Evolutionary conservation across 345 rosid genomes (phyloP).

Genomic region (Dipteronia sinensis): DNA sequence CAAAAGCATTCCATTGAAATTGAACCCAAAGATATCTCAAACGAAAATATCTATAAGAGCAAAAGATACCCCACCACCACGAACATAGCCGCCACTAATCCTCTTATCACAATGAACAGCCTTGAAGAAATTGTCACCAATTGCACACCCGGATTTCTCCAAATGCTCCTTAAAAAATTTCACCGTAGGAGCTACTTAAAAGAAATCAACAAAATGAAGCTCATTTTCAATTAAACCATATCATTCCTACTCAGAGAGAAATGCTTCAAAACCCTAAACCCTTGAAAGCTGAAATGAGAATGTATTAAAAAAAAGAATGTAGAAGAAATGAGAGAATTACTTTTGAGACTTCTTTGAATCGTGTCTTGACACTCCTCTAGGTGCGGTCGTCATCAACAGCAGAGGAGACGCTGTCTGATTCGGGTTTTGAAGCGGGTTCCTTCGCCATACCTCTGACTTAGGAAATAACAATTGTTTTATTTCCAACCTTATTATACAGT

Average conservation of each 20-base stretch:
- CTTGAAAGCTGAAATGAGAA: not conserved
- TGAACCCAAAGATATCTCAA: not conserved
- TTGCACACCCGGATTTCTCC: slow-evolving; percentile 82
- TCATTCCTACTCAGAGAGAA: not conserved
- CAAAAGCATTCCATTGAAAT: not conserved
- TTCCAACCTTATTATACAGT: not conserved
- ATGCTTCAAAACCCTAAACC: slow-evolving; percentile 22
- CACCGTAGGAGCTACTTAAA: slow-evolving; percentile 65
- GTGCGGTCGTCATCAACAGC: slow-evolving; percentile 22
- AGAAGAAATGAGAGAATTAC: slow-evolving; percentile 27
- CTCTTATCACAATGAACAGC: slow-evolving; percentile 60
- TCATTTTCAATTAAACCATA: not conserved
- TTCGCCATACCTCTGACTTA: slow-evolving; percentile 33
- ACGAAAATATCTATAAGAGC: not conserved
- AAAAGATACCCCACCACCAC: slow-evolving; percentile 63
- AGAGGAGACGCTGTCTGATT: slow-evolving; percentile 16
- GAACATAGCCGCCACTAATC: slow-evolving; percentile 64
- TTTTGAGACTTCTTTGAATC: slow-evolving; percentile 55
- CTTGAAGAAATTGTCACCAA: slow-evolving; percentile 73
- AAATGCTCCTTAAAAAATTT: slow-evolving; percentile 80
- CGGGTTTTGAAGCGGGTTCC: slow-evolving; percentile 15
- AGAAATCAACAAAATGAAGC: slow-evolving; percentile 14
- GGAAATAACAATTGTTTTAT: not conserved
- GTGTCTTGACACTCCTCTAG: slow-evolving; percentile 43
- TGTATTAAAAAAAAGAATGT: too few species aligned